phyloP scores from a whole-genome alignment of 2,329 filamentous ascomycete species.

The Proliferodiscus dingleyae region DNA sequence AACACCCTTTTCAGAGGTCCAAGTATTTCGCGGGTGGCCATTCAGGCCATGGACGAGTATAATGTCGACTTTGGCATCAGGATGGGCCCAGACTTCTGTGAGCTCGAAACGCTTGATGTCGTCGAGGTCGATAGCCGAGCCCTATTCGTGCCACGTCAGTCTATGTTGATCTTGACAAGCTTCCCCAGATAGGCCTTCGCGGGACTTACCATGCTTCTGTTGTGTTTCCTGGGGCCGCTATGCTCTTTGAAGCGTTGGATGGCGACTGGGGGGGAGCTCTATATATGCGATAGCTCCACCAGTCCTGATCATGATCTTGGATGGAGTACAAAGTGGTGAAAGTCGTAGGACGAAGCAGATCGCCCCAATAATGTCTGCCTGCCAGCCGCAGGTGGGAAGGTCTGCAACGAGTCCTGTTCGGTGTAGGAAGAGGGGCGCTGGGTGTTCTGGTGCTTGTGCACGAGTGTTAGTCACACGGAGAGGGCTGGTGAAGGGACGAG shows the following conservation, averaged over 20 bases:
- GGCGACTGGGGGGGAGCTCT: not conserved
- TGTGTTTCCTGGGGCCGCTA: slow-evolving; percentile 7
- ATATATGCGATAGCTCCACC: not conserved
- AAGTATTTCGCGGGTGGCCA: slow-evolving; percentile 60
- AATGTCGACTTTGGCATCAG: slow-evolving; percentile 57
- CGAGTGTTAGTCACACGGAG: slow-evolving; percentile 28
- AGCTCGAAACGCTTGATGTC: slow-evolving; percentile 52
- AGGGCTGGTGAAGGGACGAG: not conserved
- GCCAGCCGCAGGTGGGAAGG: slow-evolving; percentile 5
- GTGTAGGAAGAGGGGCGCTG: slow-evolving; percentile 4
- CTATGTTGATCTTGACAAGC: not conserved
- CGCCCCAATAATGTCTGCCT: slow-evolving; percentile 9
- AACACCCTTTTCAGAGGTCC: slow-evolving; percentile 47
- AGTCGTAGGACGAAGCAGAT: not conserved
- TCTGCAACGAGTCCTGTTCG: slow-evolving; percentile 4
- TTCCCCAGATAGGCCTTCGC: not conserved
- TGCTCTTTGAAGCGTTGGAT: not conserved
- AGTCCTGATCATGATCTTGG: not conserved
- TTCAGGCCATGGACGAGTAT: slow-evolving; percentile 69
- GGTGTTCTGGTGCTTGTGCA: slow-evolving; percentile 13
- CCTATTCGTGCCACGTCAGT: slow-evolving; percentile 32
- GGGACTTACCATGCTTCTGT: slow-evolving; percentile 21
- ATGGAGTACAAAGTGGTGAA: not conserved
- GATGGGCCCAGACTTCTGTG: slow-evolving; percentile 54
- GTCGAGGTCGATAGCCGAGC: slow-evolving; percentile 40